These are phyloP conservation scores for Myriosclerotinia curreyana DNA, from an alignment of 2,329 filamentous ascomycete species.

Conservation along the genomic window DNA sequence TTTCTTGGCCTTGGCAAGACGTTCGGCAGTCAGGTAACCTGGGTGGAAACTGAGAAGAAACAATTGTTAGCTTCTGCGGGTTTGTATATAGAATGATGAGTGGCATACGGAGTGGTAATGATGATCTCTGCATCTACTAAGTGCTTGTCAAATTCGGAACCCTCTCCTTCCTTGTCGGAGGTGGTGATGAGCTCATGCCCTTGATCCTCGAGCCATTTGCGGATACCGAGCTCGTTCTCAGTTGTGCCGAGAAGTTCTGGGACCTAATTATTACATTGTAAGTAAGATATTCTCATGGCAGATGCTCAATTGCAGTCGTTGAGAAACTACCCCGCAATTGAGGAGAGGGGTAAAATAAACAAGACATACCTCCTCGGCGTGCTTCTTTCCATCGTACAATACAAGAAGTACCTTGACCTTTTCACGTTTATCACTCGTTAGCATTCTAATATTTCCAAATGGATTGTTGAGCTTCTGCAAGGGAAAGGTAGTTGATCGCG, in stretches of 20 bases:
- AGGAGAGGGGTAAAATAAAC: constrained; percentile 3
- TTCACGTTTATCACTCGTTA: constrained; percentile 37
- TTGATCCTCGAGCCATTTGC: constrained; percentile 96
- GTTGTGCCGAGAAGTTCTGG: constrained; percentile 82
- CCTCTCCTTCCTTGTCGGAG: constrained; percentile 93
- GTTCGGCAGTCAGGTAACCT: constrained; percentile 94
- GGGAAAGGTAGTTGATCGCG: constrained; percentile 13
- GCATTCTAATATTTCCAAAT: constrained; percentile 38
- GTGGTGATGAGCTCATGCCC: constrained; percentile 97
- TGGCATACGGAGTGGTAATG: constrained; percentile 87
- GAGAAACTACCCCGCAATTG: constrained; percentile 11
- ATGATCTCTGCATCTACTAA: constrained; percentile 96
- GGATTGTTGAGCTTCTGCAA: constrained; percentile 16
- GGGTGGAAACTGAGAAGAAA: constrained; percentile 76
- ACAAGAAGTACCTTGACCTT: constrained; percentile 95
- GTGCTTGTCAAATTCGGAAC: constrained; percentile 92
- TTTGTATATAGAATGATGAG: constrained; percentile 18
- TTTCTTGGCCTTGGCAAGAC: constrained; percentile 96
- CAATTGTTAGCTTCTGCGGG: not conserved
- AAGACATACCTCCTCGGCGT: constrained; percentile 67
- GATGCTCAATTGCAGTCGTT: constrained; percentile 24
- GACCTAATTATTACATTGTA: constrained; percentile 46
- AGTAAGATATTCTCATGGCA: not conserved
- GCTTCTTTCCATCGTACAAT: constrained; percentile 84
- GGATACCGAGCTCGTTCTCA: constrained; percentile 95